These are phyloP conservation scores for Phaffomyces thermotolerans DNA, from an alignment of 805 yeast genomes.

Conservation along the genomic window DNA sequence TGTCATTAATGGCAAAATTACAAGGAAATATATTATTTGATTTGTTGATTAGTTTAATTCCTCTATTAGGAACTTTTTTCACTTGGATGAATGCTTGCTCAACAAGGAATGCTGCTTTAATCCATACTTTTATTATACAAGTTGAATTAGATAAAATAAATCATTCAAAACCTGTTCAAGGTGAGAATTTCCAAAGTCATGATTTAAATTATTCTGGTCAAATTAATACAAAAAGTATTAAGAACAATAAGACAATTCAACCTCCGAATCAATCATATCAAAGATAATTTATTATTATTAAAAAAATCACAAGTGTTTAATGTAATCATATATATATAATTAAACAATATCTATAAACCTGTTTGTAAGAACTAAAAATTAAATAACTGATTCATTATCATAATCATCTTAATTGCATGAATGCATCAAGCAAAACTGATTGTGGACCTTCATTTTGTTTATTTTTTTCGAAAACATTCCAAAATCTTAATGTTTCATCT, in stretches of 20 bases:
- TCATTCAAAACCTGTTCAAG: slow-evolving; percentile 1
- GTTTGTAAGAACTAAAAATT: no score
- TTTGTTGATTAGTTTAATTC: slow-evolving; percentile 67
- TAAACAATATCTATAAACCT: background rate
- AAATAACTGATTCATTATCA: background rate
- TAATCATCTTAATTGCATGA: slow-evolving; percentile 55
- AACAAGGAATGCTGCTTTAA: slow-evolving; percentile 79
- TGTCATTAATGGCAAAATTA: slow-evolving; percentile 54
- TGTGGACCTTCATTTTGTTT: slow-evolving; percentile 51
- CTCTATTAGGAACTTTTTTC: slow-evolving; percentile 69
- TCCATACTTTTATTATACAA: slow-evolving; percentile 37
- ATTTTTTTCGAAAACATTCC: slow-evolving; percentile 88
- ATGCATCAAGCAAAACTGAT: slow-evolving; percentile 64
- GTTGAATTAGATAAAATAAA: slow-evolving; percentile 10
- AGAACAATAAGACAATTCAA: no score
- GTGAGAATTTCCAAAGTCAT: background rate
- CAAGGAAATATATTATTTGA: slow-evolving; percentile 73
- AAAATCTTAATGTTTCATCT: slow-evolving; percentile 90
- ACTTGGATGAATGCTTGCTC: slow-evolving; percentile 83
- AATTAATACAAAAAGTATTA: no score
- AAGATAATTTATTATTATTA: no score
- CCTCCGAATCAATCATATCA: background rate
- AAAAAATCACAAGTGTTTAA: no score
- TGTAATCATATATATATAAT: no score
- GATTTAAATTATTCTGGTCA: slow-evolving; percentile 2